These are phyloP conservation scores for Vitis hybrid DNA, from an alignment of 177 flowering plant genomes.

Conservation along the genomic window DNA sequence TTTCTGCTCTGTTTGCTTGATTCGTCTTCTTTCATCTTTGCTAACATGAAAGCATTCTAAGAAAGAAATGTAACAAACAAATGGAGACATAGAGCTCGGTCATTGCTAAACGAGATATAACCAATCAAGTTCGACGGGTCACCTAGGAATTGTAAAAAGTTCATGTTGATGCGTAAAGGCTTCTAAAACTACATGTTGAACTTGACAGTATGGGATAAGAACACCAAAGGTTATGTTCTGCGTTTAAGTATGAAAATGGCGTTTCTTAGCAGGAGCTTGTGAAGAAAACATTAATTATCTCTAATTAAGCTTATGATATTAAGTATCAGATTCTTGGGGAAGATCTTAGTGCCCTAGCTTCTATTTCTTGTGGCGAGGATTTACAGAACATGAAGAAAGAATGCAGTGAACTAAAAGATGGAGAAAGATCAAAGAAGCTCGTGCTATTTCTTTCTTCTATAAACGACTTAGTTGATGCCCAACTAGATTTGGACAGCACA, in stretches of 20 bases:
- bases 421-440: constrained; percentile 60
- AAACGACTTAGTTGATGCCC: constrained; percentile 67
- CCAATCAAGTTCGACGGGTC: too few relatives aligned
- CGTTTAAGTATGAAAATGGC: constrained; percentile 25
- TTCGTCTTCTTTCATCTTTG: too few relatives aligned
- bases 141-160: too few relatives aligned
- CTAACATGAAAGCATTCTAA: too few relatives aligned
- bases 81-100: too few relatives aligned
- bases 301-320: constrained; percentile 46
- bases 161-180: too few relatives aligned
- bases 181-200: too few relatives aligned
- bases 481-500: constrained; percentile 45
- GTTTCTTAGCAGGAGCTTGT: constrained; percentile 69
- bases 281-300: constrained; percentile 56
- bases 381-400: constrained; percentile 92
- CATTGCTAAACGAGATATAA: too few relatives aligned
- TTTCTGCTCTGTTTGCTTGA: too few relatives aligned
- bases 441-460: constrained; percentile 79
- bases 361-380: constrained; percentile 90
- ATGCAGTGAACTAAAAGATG: constrained; percentile 43
- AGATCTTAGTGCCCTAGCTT: constrained; percentile 91
- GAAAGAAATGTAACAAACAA: too few relatives aligned
- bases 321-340: constrained; percentile 97
- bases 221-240: too few relatives aligned
- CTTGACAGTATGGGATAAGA: too few relatives aligned